Conservation (phyloP, 2,329 filamentous ascomycete species). For the Rutstroemia sp. region DNA sequence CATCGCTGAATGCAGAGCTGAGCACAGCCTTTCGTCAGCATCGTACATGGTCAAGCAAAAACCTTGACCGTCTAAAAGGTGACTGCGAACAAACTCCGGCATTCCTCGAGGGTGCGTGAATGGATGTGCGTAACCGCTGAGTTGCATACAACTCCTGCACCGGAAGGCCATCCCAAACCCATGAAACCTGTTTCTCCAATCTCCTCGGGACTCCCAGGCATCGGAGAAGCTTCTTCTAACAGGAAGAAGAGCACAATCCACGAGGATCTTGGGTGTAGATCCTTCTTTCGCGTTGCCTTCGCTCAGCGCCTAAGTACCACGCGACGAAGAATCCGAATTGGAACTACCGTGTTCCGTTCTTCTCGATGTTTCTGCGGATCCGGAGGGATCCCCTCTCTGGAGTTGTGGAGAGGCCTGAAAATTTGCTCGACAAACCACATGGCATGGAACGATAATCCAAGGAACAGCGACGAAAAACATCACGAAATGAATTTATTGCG, state of each 20-base stretch:
- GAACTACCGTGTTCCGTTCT: background rate
- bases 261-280: slow-evolving; percentile 1
- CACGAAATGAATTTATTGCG: background rate
- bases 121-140: slow-evolving; percentile 4
- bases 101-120: background rate
- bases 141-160: background rate
- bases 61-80: background rate
- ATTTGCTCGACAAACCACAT: background rate
- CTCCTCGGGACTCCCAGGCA: background rate
- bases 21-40: background rate
- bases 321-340: background rate
- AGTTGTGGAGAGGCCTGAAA: background rate
- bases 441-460: background rate
- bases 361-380: background rate
- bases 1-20: background rate
- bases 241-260: background rate
- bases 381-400: background rate
- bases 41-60: background rate
- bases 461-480: background rate
- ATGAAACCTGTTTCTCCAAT: background rate
- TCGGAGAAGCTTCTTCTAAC: background rate
- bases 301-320: slow-evolving; percentile 9
- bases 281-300: background rate
- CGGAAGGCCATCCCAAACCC: slow-evolving; percentile 8
- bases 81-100: background rate